Evolutionary conservation across 352 stramenopile genomes (phyloP), one percentile per base, ranked within the genome.

Genomic region (Phytophthora tubulina): DNA sequence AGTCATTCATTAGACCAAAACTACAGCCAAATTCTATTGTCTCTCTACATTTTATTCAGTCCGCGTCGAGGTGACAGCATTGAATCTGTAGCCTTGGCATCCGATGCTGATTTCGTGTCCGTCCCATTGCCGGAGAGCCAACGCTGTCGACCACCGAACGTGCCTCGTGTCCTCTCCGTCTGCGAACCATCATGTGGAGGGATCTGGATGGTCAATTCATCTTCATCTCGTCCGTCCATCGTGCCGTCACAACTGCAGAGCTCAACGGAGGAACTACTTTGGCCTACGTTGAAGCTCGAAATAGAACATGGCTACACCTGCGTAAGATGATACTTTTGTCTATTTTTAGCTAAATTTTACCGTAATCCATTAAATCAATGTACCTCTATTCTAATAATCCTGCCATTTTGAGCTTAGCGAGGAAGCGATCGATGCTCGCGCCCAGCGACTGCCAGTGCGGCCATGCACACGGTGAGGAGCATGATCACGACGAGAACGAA

Each of bases 171-270:
- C 21, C 87, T 86, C 56, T 94, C 85, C 0, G 85, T 92, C 70
- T 92, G 84, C 14, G 84, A 91, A 7, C 85, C 85, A 70, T 94
- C 87, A 33, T 84, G 78, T 15, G 75, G 64, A 7, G 84, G 84
- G 64, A 92, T 92, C 75, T 92, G 82, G 68, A 90, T 92, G 17
- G 80, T 90, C 53, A 92, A 50, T 48, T 92, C 84, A 39, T 88
- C 82, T 76, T 92, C 84, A 46, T 90, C 82, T 39, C 84, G 72
- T 14, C 44, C 56, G 59, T 89, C 80, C 80, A 88, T 86, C 33
- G 15, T 63, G 42, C 44, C 31, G 8, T n/a, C n/a, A 21, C 8
- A 14, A 14, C 41, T 46, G n/a, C 5, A 52, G 45, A 51, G 45
- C 17, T 33, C 11, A 49, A 49, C 15, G 27, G 33, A 45, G n/a